phyloP scores from a whole-genome alignment of 2,329 filamentous ascomycete species.

The Colletotrichum acutatum region DNA sequence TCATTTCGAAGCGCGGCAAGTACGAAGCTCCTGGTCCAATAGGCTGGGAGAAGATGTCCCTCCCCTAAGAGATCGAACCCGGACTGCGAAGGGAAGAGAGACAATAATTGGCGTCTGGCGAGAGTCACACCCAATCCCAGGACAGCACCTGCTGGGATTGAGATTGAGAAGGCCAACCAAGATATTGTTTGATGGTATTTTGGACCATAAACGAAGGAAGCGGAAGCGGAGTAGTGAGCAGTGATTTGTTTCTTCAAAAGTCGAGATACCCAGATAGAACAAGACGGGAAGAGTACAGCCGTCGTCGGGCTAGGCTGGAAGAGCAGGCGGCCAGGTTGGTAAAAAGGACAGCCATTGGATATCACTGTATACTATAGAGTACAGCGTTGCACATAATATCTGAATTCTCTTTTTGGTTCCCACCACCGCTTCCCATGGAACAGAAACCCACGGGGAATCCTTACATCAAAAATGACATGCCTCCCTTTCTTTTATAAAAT shows the following conservation, averaged over 20 bases:
- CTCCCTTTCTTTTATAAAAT: neutral
- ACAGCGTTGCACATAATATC: conserved; percentile 25
- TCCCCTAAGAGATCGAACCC: neutral
- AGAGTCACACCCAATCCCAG: no score
- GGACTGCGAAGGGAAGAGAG: neutral
- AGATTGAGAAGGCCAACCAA: no score
- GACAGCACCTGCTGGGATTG: no score
- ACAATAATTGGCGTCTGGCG: no score
- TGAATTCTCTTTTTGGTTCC: neutral
- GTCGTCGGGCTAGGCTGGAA: neutral
- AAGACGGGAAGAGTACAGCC: conserved; percentile 18
- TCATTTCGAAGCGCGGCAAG: conserved; percentile 79
- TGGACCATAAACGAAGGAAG: neutral
- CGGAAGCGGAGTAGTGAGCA: neutral
- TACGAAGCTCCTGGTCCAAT: conserved; percentile 74
- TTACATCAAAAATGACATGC: neutral
- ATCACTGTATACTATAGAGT: conserved; percentile 27
- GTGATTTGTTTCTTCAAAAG: conserved; percentile 21
- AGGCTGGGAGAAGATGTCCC: conserved; percentile 56
- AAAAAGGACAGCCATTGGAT: conserved; percentile 22
- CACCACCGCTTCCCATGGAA: neutral
- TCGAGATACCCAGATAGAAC: conserved; percentile 36
- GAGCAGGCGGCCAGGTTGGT: neutral
- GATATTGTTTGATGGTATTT: neutral
- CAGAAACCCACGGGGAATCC: neutral